Base-by-base conservation (phyloP, 2,329 filamentous ascomycete genomes). In the Apiospora arundinis region DNA sequence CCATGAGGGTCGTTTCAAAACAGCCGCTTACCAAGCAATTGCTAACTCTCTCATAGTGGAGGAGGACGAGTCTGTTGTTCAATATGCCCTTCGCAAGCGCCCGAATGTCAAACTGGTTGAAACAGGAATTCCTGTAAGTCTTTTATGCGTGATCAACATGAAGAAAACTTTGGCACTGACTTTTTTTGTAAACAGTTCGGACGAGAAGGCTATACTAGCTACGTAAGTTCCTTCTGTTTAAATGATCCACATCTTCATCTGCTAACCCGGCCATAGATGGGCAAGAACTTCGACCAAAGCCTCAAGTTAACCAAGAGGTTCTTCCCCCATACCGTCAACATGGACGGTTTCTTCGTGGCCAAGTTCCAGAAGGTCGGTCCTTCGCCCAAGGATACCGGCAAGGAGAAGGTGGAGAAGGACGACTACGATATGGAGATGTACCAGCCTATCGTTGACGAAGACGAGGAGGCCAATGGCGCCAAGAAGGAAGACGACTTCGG, bases 331-430 rank as follows among this genome's bases (percentile, higher is more conserved):
- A 89, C 92, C 25, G 94, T 96, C 85, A 97, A 98, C 84, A 95
- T 99, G 45, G 96, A 98, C 81, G 96, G 96, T 74, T 99, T 99
- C 91, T 99, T 95, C 81, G 96, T 99, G 73, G 94, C 95, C 78
- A 99, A 99, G 83, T 93, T 99, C 84, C 95, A 97, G 83, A 99
- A 99, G 88, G 90, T 90, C 21, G 95, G 91, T 0, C 92, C 94
- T 3, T 93, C 93, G 52, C 92, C 93, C 1, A 67, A 67, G 23
- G 44, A 67, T 11, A 90, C 88, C 70, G 86, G 88, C 2, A 84
- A 88, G 11, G 78, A 79, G 69, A 80, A 82, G 70, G 77, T 75
- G 71, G 66, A 70, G 32, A 63, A 70, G 28, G 69, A 67, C 9
- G 56, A 71, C n/a, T 42, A 60, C n/a, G 56, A 69, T 25, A 81